Evolutionary conservation across 805 yeast species (phyloP), one percentile per base, ranked within the genome.

Genomic region (Metschnikowia continentalis): DNA sequence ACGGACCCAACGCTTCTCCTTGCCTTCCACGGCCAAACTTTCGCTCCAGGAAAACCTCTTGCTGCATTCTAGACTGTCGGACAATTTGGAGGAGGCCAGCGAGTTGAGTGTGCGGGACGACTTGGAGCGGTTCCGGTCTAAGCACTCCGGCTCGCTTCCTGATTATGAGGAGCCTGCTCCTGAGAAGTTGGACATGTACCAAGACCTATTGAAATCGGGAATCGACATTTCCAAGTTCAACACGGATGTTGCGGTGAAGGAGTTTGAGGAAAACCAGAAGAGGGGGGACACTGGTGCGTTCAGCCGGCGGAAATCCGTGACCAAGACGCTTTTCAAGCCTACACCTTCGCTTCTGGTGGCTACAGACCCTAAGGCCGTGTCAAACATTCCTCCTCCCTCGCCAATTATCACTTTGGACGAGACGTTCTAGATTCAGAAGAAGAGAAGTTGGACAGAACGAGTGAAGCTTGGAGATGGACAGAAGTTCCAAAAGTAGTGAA

Each of bases 391-490:
- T 59, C 20, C 58, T 30, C 32, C 57, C 63, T 54, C 58, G 11
- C 77, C 77, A 2, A 67, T 71, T 2, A 73, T 73, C 36, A 72
- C 77, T 0, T 61, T 73, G 42, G 76, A 72, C 46, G 74, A 70
- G 53, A 59, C 51, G 0, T 49, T 48, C 11, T 51, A 35, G 17
- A 22, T 5, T 22, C 23, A 22, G 23, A 15, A 14, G 26, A 6
- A 22, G 26, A 22, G 8, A 7, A 23, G 30, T 7, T 23, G 10
- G 10, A 23, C 10, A 7, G 30, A 23, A 22, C 23, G n/a, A n/a
- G n/a, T n/a, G n/a, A n/a, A n/a, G n/a, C n/a, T n/a, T n/a, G n/a
- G n/a, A n/a, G n/a, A n/a, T n/a, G n/a, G n/a, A n/a, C n/a, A n/a
- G n/a, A n/a, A n/a, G n/a, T n/a, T n/a, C n/a, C n/a, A n/a, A n/a